phyloP scores from a whole-genome alignment of 1,284 basidiomycete genomes.

The Cryptococcus floricola region DNA sequence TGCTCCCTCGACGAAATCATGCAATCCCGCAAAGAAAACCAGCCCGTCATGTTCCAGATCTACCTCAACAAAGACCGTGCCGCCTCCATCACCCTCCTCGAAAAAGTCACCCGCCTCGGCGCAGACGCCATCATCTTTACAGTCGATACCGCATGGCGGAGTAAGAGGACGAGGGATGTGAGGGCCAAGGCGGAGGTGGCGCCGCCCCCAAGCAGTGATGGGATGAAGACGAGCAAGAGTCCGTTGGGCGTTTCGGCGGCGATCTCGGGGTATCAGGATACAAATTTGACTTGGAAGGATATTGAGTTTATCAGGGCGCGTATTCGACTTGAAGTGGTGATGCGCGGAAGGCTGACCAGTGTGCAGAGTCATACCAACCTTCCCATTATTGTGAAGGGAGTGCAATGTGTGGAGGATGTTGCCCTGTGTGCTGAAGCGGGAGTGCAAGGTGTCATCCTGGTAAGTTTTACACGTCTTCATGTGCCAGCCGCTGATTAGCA shows the following conservation, averaged over 20 bases:
- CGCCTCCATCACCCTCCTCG: conserved; percentile 51
- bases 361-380: conserved; percentile 49
- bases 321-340: background rate
- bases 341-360: conserved; percentile 9
- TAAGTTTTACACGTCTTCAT: conserved; percentile 20
- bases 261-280: conserved; percentile 54
- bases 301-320: conserved; percentile 47
- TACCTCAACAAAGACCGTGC: conserved; percentile 57
- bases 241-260: conserved; percentile 50
- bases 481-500: conserved; percentile 37
- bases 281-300: conserved; percentile 50
- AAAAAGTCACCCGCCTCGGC: conserved; percentile 51
- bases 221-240: conserved; percentile 6
- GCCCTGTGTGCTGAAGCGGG: conserved; percentile 53
- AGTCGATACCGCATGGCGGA: conserved; percentile 82
- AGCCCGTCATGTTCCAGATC: conserved; percentile 52
- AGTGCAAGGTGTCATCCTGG: conserved; percentile 53
- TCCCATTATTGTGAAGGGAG: conserved; percentile 54
- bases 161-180: conserved; percentile 77
- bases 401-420: conserved; percentile 56
- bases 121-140: conserved; percentile 78
- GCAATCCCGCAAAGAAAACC: conserved; percentile 45
- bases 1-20: conserved; percentile 55
- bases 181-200: conserved; percentile 39
- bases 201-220: conserved; percentile 13